phyloP scores from a whole-genome alignment of 805 yeast genomes.

The Maudiozyma pseudohumilis region DNA sequence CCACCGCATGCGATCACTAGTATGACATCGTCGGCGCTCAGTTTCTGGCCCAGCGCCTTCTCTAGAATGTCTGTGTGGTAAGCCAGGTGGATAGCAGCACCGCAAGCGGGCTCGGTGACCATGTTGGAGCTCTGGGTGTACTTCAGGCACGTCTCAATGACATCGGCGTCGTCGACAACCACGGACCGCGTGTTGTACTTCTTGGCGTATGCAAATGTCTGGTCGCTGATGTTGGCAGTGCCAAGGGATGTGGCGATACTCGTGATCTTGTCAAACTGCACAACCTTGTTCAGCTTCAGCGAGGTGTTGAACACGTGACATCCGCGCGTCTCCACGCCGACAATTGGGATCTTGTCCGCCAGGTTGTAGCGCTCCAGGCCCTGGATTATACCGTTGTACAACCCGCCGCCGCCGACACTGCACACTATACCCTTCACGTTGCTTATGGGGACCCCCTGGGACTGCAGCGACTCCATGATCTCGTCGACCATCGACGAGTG shows the following conservation, averaged over 20 bases:
- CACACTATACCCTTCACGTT: constrained; percentile 39
- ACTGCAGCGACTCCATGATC: constrained; percentile 23
- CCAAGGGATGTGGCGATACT: constrained; percentile 61
- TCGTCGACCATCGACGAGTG: constrained; percentile 41
- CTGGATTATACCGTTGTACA: constrained; percentile 41
- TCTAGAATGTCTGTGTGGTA: constrained; percentile 26
- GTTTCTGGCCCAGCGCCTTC: constrained; percentile 7
- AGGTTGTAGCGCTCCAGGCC: constrained; percentile 34
- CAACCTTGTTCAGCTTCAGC: constrained; percentile 35
- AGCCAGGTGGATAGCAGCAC: constrained; percentile 53
- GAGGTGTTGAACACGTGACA: constrained; percentile 50
- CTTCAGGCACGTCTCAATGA: constrained; percentile 41
- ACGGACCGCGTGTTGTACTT: constrained; percentile 34
- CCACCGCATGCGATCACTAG: constrained; percentile 56
- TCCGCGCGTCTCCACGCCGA: constrained; percentile 52
- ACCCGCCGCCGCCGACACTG: constrained; percentile 51
- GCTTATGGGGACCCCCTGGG: constrained; percentile 15
- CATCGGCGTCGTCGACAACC: constrained; percentile 44
- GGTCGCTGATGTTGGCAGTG: constrained; percentile 44
- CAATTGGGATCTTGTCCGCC: constrained; percentile 31
- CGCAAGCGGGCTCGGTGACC: constrained; percentile 66
- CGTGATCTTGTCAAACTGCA: constrained; percentile 36
- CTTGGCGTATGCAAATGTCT: constrained; percentile 37
- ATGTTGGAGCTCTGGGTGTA: constrained; percentile 42
- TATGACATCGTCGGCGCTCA: constrained; percentile 34